Evolutionary conservation across 139 green algal genomes (phyloP), one percentile per base, ranked within the genome.

Genomic region (Bryopsis sp.): DNA sequence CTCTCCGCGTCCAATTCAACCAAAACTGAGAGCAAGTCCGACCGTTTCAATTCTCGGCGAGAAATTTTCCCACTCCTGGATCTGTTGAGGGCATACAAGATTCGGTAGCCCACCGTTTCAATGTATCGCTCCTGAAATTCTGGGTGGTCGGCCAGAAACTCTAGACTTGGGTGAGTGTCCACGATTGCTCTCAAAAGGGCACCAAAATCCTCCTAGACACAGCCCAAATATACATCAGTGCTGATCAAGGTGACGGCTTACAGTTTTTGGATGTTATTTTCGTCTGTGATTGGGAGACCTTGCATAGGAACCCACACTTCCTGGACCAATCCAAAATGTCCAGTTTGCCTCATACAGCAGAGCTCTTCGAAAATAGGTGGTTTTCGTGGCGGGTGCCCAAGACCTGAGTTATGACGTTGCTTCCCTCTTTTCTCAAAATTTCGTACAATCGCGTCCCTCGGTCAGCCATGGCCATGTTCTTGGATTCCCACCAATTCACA

Each of bases 21-120:
- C 74, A 99, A 79, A 2, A 87, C 85, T 22, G 86, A 77, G 39
- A 97, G 67, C 46, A 99, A 64, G 68, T 96, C 88, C 26, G 85
- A 84, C n/a, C 83, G 79, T 48, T 88, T 87, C 35, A 98, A 73
- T 78, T 97, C 93, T 15, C 87, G 69, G 57, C 89, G 79, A 32
- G 75, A 84, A 47, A 98, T 86, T 26, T 76, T 66, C 6, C 92
- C 91, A 47, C 74, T 86, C 63, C 88, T 84, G 2, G 71, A 69
- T 39, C 81, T 81, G 77, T 98, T 95, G 43, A 96, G 73, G 48
- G 72, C 67, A 81, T 98, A 99, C 74, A 98, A 96, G 47, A 99
- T 98, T 43, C 94, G 79, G 78, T 96, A 90, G 54, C 97, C 93
- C 19, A 97, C 92, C 8, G 94, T 99, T 79, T 99, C 94, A 2